Percentiles rank a stretch among this genome's conserved stretches.
Evolutionary conservation across 2,329 filamentous ascomycete genomes (phyloP).

Genomic region (Diaporthe amygdali): DNA sequence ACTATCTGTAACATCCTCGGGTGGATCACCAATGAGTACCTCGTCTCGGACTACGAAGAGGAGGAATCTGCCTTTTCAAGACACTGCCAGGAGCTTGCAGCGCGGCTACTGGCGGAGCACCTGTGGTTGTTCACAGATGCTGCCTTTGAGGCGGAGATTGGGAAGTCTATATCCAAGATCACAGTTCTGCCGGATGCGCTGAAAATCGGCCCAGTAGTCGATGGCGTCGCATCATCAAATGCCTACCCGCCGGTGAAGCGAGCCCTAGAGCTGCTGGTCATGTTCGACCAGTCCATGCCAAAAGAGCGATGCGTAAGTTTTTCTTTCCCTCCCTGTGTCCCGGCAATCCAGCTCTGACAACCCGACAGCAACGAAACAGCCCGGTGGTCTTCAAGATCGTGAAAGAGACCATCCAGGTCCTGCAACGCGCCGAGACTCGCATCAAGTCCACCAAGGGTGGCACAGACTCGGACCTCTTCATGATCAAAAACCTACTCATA

Average conservation of each 20-base stretch:
- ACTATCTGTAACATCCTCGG: constrained; percentile 61
- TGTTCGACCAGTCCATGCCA: constrained; percentile 70
- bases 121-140: constrained; percentile 62
- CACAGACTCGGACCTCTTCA: constrained; percentile 84
- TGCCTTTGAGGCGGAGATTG: constrained; percentile 60
- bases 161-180: constrained; percentile 58
- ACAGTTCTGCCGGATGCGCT: constrained; percentile 52
- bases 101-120: constrained; percentile 59
- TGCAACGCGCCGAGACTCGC: constrained; percentile 76
- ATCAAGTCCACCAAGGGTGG: constrained; percentile 67
- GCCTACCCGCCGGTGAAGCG: constrained; percentile 63
- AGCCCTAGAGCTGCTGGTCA: constrained; percentile 61
- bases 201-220: constrained; percentile 54
- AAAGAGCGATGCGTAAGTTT: constrained; percentile 65
- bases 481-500: constrained; percentile 92
- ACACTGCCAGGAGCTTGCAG: constrained; percentile 62
- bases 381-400: constrained; percentile 74
- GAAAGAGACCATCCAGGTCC: constrained; percentile 83
- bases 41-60: constrained; percentile 61
- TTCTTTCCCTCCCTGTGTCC: not conserved
- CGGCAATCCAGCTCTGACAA: not conserved
- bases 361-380: constrained; percentile 54
- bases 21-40: constrained; percentile 64
- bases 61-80: constrained; percentile 56
- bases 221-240: constrained; percentile 58